phyloP scores from a whole-genome alignment of 2,329 filamentous ascomycete genomes.

The Catunica adiposa region DNA sequence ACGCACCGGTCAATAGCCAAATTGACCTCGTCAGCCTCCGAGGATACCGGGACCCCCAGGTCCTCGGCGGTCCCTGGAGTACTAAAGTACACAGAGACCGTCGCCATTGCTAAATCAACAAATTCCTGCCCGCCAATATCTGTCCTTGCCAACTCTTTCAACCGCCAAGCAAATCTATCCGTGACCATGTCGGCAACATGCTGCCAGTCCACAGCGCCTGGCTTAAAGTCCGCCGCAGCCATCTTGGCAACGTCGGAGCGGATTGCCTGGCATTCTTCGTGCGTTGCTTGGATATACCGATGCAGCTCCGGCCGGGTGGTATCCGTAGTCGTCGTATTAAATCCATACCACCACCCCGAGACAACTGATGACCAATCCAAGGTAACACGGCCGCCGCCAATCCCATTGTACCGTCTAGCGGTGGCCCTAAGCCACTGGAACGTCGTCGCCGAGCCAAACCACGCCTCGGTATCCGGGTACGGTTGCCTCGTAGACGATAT shows the following conservation, averaged over 20 bases:
- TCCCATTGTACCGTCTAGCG: constrained; percentile 29
- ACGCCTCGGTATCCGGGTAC: constrained; percentile 15
- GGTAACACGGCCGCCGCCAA: constrained; percentile 25
- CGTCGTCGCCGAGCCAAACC: constrained; percentile 18
- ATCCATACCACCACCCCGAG: constrained; percentile 33
- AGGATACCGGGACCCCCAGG: neutral
- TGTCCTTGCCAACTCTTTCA: constrained; percentile 26
- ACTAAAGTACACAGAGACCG: constrained; percentile 30
- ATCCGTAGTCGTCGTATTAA: constrained; percentile 31
- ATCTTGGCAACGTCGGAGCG: constrained; percentile 29
- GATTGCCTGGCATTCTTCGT: constrained; percentile 22
- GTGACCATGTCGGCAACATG: constrained; percentile 48
- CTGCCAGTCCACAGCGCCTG: constrained; percentile 43
- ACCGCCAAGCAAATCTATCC: constrained; percentile 39
- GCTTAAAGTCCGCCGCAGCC: constrained; percentile 11
- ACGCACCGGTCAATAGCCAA: constrained; percentile 29
- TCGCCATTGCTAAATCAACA: constrained; percentile 22
- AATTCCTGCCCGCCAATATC: constrained; percentile 20
- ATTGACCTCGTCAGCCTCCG: constrained; percentile 14
- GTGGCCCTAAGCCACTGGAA: constrained; percentile 28
- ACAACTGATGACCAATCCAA: constrained; percentile 36
- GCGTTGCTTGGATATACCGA: constrained; percentile 20
- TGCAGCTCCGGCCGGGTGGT: constrained; percentile 21
- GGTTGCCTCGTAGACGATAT: constrained; percentile 21
- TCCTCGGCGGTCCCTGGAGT: constrained; percentile 20